A percentile compares a stretch with the other conserved stretches of the same genome.
phyloP scores from a whole-genome alignment of 805 yeast genomes.

The Scheffersomyces amazonensis region DNA sequence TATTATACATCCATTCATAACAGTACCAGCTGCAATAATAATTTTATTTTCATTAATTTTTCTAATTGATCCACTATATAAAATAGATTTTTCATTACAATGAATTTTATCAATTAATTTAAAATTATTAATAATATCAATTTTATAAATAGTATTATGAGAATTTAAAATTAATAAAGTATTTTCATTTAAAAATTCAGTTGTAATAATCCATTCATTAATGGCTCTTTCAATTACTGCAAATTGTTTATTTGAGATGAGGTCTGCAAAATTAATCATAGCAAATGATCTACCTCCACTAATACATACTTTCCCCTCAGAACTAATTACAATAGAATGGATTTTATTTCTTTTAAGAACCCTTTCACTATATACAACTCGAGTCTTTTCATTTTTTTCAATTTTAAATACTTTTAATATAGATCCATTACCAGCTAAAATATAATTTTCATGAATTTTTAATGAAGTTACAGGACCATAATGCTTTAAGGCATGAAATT shows the following conservation, averaged over 20 bases:
- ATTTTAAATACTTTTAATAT: conserved; percentile 52
- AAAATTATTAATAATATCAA: conserved; percentile 27
- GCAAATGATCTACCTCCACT: conserved; percentile 76
- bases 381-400: conserved; percentile 18
- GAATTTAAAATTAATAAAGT: conserved; percentile 62
- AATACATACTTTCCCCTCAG: conserved; percentile 29
- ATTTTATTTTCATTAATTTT: conserved; percentile 41
- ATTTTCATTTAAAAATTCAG: conserved; percentile 44
- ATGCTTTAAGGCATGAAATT: conserved; percentile 25
- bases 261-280: conserved; percentile 31
- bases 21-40: conserved; percentile 85
- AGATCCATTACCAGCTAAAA: conserved; percentile 72
- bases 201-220: conserved; percentile 79
- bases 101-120: conserved; percentile 29
- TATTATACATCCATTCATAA: conserved; percentile 78
- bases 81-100: conserved; percentile 71
- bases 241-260: conserved; percentile 16
- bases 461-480: conserved; percentile 74
- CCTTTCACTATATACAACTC: conserved; percentile 35
- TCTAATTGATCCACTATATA: conserved; percentile 81
- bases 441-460: conserved; percentile 35
- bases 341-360: conserved; percentile 74
- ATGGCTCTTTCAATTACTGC: conserved; percentile 43
- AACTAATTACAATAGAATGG: conserved; percentile 60
- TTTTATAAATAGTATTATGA: conserved; percentile 60